Conservation (phyloP, 1,284 basidiomycete species). For the Xerocomus nothofagi region DNA sequence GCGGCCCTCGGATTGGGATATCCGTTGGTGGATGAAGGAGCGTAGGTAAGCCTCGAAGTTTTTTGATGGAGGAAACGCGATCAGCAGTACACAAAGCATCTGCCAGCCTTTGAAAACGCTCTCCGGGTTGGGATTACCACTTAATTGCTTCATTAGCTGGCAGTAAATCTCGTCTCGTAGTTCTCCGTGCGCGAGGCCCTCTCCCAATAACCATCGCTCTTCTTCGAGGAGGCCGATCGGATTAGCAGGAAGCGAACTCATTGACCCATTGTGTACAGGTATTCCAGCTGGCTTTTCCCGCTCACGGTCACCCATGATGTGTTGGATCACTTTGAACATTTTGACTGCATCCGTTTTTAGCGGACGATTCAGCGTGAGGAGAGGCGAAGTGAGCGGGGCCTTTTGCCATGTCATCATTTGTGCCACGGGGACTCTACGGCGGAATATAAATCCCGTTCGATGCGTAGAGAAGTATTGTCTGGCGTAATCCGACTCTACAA, state of each 20-base stretch:
- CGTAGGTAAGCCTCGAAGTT: slow-evolving; percentile 83
- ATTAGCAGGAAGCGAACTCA: slow-evolving; percentile 47
- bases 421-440: slow-evolving; percentile 73
- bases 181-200: slow-evolving; percentile 77
- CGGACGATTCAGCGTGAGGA: slow-evolving; percentile 67
- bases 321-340: slow-evolving; percentile 86
- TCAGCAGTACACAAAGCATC: slow-evolving; percentile 81
- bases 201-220: slow-evolving; percentile 80
- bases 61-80: slow-evolving; percentile 89
- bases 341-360: slow-evolving; percentile 77
- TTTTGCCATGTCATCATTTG: slow-evolving; percentile 92
- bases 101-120: slow-evolving; percentile 90
- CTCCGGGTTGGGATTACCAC: slow-evolving; percentile 78
- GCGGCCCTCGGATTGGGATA: slow-evolving; percentile 65
- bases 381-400: slow-evolving; percentile 66
- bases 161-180: slow-evolving; percentile 91
- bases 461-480: slow-evolving; percentile 87
- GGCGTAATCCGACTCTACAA: slow-evolving; percentile 82
- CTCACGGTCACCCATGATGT: slow-evolving; percentile 89
- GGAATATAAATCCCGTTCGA: slow-evolving; percentile 80
- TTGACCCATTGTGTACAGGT: slow-evolving; percentile 52
- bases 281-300: slow-evolving; percentile 56
- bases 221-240: slow-evolving; percentile 67
- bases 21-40: slow-evolving; percentile 73
- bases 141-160: slow-evolving; percentile 89